Base-by-base conservation (phyloP, 192 early-diverging fungal genomes). In the Coemansia brasiliensis region DNA sequence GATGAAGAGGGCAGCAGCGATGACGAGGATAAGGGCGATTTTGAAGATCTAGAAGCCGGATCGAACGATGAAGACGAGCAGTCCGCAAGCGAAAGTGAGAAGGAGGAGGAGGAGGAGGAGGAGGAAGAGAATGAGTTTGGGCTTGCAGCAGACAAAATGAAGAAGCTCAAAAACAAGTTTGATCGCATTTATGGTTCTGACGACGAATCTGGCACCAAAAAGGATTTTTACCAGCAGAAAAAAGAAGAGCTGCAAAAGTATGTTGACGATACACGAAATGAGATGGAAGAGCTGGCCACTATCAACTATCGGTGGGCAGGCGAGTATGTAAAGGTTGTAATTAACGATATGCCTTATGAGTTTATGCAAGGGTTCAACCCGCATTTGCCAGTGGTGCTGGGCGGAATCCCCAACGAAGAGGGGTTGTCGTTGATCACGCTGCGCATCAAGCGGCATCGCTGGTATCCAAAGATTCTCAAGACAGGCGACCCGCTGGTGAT, bases 401-500 rank as follows among this genome's bases (percentile, higher is more conserved):
- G 97, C 54, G 74, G 98, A 4, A 83, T 96, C 55, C 68, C 89
- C 24, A 85, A 87, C 25, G 97, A 99, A 80, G 92, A 95, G 70
- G 86, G 89, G 22, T 90, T 94, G 83, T 94, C 95, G 46, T 92
- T 98, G 72, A 86, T 97, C 43, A 96, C 94, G 64, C 82, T 96
- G 41, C 89, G 96, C 64, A 88, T 99, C 67, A 99, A 99, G 82
- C 91, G 90, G 52, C 97, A 99, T 73, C 87, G 97, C 61, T 99
- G 97, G 97, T 87, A 93, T 66, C 86, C 86, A 55, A 90, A 89
- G 73, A 95, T 95, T 39, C 83, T 99, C 40, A 99, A 99, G 80
- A 96, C 91, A 13, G 95, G 96, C 64, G 97, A 99, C 68, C 97
- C 97, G 17, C 81, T 99, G 27, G 92, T 99, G 40, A 90, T 99